Evolutionary conservation across 1,284 basidiomycete genomes (phyloP), one percentile per base, ranked within the genome.

Genomic region (Heterobasidion parviporum): DNA sequence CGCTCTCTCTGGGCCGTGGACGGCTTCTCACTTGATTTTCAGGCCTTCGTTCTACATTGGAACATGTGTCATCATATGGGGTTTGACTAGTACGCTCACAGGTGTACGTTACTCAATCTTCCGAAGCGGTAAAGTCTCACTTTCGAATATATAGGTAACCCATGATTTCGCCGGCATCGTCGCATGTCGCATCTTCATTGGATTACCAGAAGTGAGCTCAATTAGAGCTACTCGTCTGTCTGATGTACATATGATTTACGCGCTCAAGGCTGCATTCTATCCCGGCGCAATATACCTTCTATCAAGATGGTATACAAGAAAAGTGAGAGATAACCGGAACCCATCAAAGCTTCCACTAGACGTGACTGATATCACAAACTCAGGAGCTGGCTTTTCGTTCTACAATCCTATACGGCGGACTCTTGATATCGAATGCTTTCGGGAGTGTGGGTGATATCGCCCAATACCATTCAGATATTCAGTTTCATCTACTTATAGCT

Each of bases 341-440:
- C 12, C 50, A 14, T 12, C 15, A 44, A 33, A 26, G 34, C 6
- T 15, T 38, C 35, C 56, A 20, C 3, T 26, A 26, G 26, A 8
- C 41, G 32, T 6, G 44, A 47, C 46, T 45, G 26, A 26, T 26
- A 26, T 26, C 26, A 26, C 26, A 26, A 26, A 26, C 3, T 26
- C 26, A 84, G 82, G 83, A 87, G 68, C 70, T 87, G 6, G 82
- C 82, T 0, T 79, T 89, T 56, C 80, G 89, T 43, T 81, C 83
- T 52, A 83, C 86, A 0, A 76, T 89, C 55, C 74, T 92, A 2
- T 89, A 83, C 66, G 76, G 76, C 7, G 87, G 87, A 15, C 65
- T 83, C 3, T 70, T 90, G 16, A 75, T 89, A 52, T 86, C 85
- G 0, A 90, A 89, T 69, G 88, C 89, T 2, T 89, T 91, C 64